phyloP scores from a whole-genome alignment of 2,329 filamentous ascomycete species.

The Paraconiothyrium brasiliense region DNA sequence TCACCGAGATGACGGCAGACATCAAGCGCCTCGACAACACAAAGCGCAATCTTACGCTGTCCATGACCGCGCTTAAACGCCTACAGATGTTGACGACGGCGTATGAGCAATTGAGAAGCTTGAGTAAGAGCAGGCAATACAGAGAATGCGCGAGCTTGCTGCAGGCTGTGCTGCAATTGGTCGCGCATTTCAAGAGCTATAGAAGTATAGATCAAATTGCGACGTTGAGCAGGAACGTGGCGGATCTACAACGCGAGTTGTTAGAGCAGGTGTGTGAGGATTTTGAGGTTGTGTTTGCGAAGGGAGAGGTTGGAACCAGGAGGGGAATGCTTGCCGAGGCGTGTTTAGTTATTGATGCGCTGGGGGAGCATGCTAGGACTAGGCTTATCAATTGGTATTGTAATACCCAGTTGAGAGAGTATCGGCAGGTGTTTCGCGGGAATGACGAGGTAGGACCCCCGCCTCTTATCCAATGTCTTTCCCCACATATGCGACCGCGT shows the following conservation, averaged over 20 bases:
- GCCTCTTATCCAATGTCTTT: neutral
- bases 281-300: conserved; percentile 94
- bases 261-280: conserved; percentile 99
- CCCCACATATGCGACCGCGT: neutral
- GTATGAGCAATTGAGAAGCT: conserved; percentile 90
- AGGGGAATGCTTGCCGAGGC: conserved; percentile 81
- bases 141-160: conserved; percentile 92
- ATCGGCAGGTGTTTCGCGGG: conserved; percentile 92
- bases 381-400: conserved; percentile 95
- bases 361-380: conserved; percentile 85
- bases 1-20: conserved; percentile 98
- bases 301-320: conserved; percentile 78
- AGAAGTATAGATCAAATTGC: conserved; percentile 98
- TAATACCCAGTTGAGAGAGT: conserved; percentile 95
- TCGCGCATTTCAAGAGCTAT: conserved; percentile 98
- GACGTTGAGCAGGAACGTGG: conserved; percentile 87
- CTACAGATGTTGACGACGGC: conserved; percentile 98
- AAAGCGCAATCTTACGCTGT: conserved; percentile 94
- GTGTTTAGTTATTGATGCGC: conserved; percentile 91
- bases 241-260: conserved; percentile 90
- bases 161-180: conserved; percentile 94
- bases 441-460: conserved; percentile 75
- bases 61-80: conserved; percentile 96
- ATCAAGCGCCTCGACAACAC: conserved; percentile 97
- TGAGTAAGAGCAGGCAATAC: conserved; percentile 89